Conservation (phyloP, 768 basidiomycete species). For the Phaffia australis region DNA sequence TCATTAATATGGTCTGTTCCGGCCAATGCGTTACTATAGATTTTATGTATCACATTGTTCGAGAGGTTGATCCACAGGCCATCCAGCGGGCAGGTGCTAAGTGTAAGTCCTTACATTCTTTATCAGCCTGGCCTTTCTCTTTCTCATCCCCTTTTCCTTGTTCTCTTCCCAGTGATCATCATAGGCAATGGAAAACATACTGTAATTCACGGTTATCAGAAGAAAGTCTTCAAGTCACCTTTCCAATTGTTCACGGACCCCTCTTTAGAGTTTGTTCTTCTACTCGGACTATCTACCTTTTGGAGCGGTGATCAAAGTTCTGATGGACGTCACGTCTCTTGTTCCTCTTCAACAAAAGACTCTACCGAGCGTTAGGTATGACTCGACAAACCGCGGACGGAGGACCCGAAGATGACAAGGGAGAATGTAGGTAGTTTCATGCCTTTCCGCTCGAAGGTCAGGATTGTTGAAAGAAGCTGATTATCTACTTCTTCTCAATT, state of each 20-base stretch:
- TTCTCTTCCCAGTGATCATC: constrained; percentile 48
- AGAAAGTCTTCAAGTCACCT: constrained; percentile 56
- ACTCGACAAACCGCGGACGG: constrained; percentile 45
- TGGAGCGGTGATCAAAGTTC: too few species aligned
- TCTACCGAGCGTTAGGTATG: constrained; percentile 72
- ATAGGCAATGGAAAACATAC: constrained; percentile 67
- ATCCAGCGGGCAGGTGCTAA: constrained; percentile 35
- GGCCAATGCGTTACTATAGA: constrained; percentile 39
- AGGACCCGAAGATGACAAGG: constrained; percentile 43
- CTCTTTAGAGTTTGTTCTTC: constrained; percentile 30
- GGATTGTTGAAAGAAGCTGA: too few species aligned
- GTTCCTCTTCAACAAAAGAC: constrained; percentile 35
- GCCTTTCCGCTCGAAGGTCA: too few species aligned
- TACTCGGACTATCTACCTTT: background rate
- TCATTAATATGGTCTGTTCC: background rate
- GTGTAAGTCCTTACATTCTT: constrained; percentile 19
- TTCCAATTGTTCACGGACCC: constrained; percentile 76
- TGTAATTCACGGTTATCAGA: constrained; percentile 32
- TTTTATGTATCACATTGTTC: constrained; percentile 62
- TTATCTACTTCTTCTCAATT: too few species aligned
- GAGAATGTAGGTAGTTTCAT: constrained; percentile 38
- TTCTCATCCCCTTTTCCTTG: constrained; percentile 17
- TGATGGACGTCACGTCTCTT: background rate
- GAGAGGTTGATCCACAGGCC: constrained; percentile 43
- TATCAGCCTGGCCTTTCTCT: background rate